A percentile compares a stretch with the other conserved stretches of the same genome.
These are phyloP conservation scores for Naganishia cerealis DNA, from an alignment of 1,284 basidiomycete genomes.

Conservation along the genomic window DNA sequence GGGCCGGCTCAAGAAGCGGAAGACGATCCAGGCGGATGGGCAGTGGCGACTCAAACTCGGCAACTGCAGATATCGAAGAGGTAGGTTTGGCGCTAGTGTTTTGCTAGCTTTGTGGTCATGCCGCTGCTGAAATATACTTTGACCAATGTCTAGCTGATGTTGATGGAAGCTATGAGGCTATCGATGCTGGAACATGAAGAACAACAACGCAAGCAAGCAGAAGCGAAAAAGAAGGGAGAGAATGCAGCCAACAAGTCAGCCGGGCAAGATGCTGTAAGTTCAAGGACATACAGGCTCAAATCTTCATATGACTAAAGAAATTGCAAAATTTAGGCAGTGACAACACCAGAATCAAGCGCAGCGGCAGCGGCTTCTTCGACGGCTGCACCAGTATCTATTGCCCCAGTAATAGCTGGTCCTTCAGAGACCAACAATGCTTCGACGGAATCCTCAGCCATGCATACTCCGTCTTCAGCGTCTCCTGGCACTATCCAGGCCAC, in stretches of 20 bases:
- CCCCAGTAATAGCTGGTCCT: background rate
- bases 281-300: background rate
- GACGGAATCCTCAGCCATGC: background rate
- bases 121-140: background rate
- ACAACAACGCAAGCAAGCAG: conserved; percentile 50
- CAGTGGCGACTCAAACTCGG: conserved; percentile 68
- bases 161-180: conserved; percentile 98
- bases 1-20: conserved; percentile 22
- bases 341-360: background rate
- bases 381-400: conserved; percentile 1
- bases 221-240: conserved; percentile 37
- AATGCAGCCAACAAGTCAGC: conserved; percentile 12
- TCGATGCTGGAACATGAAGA: conserved; percentile 83
- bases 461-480: background rate
- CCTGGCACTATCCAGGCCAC: background rate
- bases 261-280: conserved; percentile 8
- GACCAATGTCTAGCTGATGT: conserved; percentile 70
- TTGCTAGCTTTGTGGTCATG: conserved; percentile 9
- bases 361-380: background rate
- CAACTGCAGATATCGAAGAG: conserved; percentile 69
- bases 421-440: background rate
- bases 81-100: conserved; percentile 52
- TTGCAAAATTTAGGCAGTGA: background rate
- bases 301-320: background rate
- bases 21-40: conserved; percentile 37